Evolutionary conservation across 2,329 filamentous ascomycete genomes (phyloP).

Genomic region (Fusarium domesticum): DNA sequence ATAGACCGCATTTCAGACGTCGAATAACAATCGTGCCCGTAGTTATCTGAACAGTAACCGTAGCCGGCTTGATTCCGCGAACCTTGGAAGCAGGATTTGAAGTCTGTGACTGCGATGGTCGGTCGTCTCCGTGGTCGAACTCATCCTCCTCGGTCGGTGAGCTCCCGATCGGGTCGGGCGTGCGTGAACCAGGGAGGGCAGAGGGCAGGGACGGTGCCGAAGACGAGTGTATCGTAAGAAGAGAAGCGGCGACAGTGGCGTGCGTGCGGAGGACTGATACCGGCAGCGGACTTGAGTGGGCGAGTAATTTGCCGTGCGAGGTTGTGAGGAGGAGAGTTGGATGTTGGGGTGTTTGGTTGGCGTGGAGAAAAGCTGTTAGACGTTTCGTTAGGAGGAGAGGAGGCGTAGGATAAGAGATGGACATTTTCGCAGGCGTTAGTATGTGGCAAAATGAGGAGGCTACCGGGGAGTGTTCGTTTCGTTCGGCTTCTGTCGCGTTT

Average conservation of each 20-base stretch:
- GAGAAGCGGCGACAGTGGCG: constrained; percentile 60
- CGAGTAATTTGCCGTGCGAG: constrained; percentile 60
- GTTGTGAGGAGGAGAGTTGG: constrained; percentile 60
- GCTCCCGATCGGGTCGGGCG: constrained; percentile 26
- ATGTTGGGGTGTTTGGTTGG: constrained; percentile 55
- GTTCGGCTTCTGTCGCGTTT: background rate
- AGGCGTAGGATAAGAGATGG: constrained; percentile 43
- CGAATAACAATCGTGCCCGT: constrained; percentile 59
- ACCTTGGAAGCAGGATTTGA: constrained; percentile 14
- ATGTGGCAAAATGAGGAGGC: background rate
- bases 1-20: constrained; percentile 54
- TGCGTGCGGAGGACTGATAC: constrained; percentile 59
- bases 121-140: constrained; percentile 24
- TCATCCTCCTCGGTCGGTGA: constrained; percentile 26
- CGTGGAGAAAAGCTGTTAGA: constrained; percentile 58
- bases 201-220: constrained; percentile 41
- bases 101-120: constrained; percentile 25
- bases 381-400: constrained; percentile 64
- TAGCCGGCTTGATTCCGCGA: constrained; percentile 36
- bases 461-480: background rate
- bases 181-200: constrained; percentile 39
- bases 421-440: constrained; percentile 28
- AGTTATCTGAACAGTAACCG: constrained; percentile 58
- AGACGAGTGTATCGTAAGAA: constrained; percentile 57
- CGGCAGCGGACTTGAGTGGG: constrained; percentile 55